Evolutionary conservation across 306 rosid genomes (phyloP), one percentile per base, ranked within the genome.

Genomic region (Vigna unguiculata): DNA sequence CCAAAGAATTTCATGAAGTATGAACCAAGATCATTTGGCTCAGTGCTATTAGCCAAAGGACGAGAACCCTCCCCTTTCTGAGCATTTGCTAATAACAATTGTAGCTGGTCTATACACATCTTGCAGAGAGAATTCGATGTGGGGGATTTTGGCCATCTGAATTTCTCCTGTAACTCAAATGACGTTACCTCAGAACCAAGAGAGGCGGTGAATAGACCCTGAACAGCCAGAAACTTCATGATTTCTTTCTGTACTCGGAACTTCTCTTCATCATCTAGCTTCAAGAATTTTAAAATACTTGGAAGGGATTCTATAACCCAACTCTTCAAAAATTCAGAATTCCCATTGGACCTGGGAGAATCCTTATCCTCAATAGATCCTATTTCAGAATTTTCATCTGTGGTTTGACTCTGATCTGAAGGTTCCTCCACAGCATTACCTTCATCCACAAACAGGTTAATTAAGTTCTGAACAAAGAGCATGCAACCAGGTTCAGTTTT

Each of bases 341-440:
- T 91, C 30, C 91, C 98, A 75, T 78, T 69, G 72, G 77, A 73
- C 66, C 90, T 90, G 5, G 80, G 77, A 6, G 84, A 83, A 75
- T 89, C 98, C 85, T 91, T 92, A 79, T 92, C 97, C 87, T 96
- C 97, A 30, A 85, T 43, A 8, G 93, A 89, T 69, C 96, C 97
- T 64, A 89, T 83, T 86, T 95, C 99, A 72, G 97, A 90, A 83
- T 92, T 95, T 81, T 95, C 99, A 85, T 95, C 97, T 43, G 97
- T 92, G 70, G 97, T 95, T 87, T 92, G 96, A 85, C 99, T 92
- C 85, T 92, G 99, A 75, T 95, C 99, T 21, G 97, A 95, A 72
- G 99, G 99, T 83, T 95, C 99, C 80, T 95, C 99, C 5, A 74
- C 69, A 75, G 85, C 78, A 81, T 86, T 89, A 71, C 87, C 88